Evolutionary conservation across 306 rosid genomes (phyloP), one percentile per base, ranked within the genome.

Genomic region (Quercus rubra): DNA sequence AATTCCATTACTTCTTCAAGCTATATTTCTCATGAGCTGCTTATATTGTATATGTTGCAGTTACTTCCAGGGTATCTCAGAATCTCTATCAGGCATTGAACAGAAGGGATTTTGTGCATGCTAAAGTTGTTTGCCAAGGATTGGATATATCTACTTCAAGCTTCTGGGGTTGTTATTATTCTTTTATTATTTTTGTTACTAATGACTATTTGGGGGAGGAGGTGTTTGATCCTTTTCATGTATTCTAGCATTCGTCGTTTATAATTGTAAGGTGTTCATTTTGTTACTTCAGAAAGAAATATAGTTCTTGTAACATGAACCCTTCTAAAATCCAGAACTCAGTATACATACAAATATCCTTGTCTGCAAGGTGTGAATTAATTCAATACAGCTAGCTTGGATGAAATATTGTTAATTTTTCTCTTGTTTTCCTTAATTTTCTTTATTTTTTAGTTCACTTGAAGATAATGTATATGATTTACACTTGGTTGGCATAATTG

Each of bases 61-160:
- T 75, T 91, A 87, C 88, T 89, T 86, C 80, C 86, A 78, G 20
- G 97, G 97, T 70, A 92, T 94, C 5, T 86, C 97, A 23, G 95
- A 92, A 78, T 76, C 93, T 9, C 85, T 83, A 75, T 91, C 98
- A 51, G 99, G 87, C 71, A 70, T 77, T 46, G 97, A 94, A 41
- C 92, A 85, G 79, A 74, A 89, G 84, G 88, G 91, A 77, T 84
- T 90, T 21, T 92, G 99, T 81, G 92, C 94, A 55, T 94, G 99
- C 81, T 94, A 78, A 87, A 68, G 74, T 71, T 56, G 49, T 23
- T 13, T 9, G 38, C 3, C 18, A 43, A 14, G 52, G 38, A 56
- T 51, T 58, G 59, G 64, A 79, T 41, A n/a, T 55, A 70, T 62
- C 51, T 80, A 52, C 54, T 80, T 71, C 25, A 30, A n/a, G 63